Base-by-base conservation (phyloP, 345 rosid genomes). In the Euphorbia peplus region DNA sequence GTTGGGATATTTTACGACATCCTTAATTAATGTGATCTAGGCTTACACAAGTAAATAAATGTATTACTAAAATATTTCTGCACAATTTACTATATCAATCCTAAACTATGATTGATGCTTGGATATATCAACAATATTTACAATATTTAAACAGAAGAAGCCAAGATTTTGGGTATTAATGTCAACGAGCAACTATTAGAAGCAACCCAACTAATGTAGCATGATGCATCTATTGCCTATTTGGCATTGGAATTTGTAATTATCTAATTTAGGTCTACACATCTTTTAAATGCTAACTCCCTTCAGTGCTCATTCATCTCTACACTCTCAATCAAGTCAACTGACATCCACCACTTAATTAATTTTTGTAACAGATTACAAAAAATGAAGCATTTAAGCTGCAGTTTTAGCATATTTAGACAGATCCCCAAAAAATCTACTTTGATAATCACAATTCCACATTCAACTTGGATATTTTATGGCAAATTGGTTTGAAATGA, bases 181-280 rank as follows among this genome's bases (percentile, higher is more conserved):
- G 76, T 22, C 42, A 64, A 24, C 14, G 64, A 19, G 67, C 22
- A 41, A 18, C 56, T 39, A 53, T 37, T 22, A 56, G 48, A 76
- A 76, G 65, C 71, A 67, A 79, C 44, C 44, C 0, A 56, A 26
- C 4, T 46, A n/a, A 2, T 22, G 4, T 13, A 53, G 37, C 30
- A 25, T 55, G 32, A 53, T 53, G 19, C 64, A 32, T 29, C 60
- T 65, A 63, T 57, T 50, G 3, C 1, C 14, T 72, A 22, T 39
- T 67, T 1, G 11, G 46, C 65, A 53, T 82, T 64, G 80, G 85
- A 47, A 82, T 57, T 75, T 26, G 79, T 32, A 25, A 50, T 15
- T 80, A 64, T 75, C 65, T 73, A 78, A 75, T 75, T 75, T 72
- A 74, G 79, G 73, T 65, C 47, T 65, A 35, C 22, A 4, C 18